A percentile compares a stretch with the other conserved stretches of the same genome.
Conservation (phyloP, 2,329 filamentous ascomycete species). For the Trichoderma citrinoviride region DNA sequence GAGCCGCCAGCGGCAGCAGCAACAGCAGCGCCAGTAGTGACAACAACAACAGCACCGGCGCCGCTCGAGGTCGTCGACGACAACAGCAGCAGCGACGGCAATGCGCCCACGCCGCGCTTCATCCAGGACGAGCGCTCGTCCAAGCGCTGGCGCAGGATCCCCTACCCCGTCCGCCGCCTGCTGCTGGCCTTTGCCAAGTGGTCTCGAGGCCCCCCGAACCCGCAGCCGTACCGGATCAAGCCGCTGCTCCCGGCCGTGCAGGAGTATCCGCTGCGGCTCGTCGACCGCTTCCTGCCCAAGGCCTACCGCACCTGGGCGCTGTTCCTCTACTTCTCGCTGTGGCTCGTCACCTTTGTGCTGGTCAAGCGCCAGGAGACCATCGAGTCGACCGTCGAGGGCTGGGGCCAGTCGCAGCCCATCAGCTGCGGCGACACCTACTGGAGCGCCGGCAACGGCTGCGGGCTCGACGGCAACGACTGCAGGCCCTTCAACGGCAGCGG, state of each 20-base stretch:
- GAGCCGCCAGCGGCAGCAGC: slow-evolving; percentile 29
- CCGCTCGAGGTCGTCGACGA: slow-evolving; percentile 45
- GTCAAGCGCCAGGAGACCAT: slow-evolving; percentile 63
- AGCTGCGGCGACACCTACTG: slow-evolving; percentile 69
- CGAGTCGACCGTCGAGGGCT: slow-evolving; percentile 61
- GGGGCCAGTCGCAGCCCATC: slow-evolving; percentile 63
- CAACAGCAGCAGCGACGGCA: slow-evolving; percentile 33
- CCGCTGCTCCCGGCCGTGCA: slow-evolving; percentile 66
- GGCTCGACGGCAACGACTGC: slow-evolving; percentile 70
- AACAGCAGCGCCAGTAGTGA: background rate
- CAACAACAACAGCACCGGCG: slow-evolving; percentile 13
- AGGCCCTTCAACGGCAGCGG: slow-evolving; percentile 69
- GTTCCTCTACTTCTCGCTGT: slow-evolving; percentile 59
- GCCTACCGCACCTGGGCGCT: slow-evolving; percentile 59
- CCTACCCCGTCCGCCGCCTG: slow-evolving; percentile 52
- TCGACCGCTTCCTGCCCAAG: slow-evolving; percentile 62
- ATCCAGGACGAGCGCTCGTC: slow-evolving; percentile 50
- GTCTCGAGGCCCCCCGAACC: slow-evolving; percentile 55
- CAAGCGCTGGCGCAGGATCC: slow-evolving; percentile 58
- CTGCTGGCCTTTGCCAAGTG: slow-evolving; percentile 45
- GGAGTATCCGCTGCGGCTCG: slow-evolving; percentile 60
- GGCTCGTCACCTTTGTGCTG: slow-evolving; percentile 67
- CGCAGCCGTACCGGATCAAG: slow-evolving; percentile 48
- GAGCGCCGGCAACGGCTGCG: slow-evolving; percentile 68
- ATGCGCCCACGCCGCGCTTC: slow-evolving; percentile 56